Evolutionary conservation across 108 stramenopile genomes (phyloP), one percentile per base, ranked within the genome.

Genomic region (Parietichytrium sp.): DNA sequence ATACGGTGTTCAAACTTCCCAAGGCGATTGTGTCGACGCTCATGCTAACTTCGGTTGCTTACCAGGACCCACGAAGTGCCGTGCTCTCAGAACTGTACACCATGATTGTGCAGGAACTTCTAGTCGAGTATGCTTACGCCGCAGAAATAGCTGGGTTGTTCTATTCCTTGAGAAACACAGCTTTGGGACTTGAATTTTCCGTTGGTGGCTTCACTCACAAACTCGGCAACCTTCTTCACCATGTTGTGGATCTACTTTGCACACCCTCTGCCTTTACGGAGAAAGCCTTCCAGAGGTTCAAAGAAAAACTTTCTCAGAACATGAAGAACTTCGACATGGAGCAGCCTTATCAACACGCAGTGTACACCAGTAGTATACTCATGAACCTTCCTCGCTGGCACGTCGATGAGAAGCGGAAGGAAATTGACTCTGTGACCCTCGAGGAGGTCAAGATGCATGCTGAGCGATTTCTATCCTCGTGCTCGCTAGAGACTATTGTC

Each of bases 151-250:
- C 83, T 8, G 79, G 72, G 10, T 30, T 84, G 16, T 27, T 25
- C 26, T 84, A 80, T 54, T 7, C 15, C 47, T 6, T 79, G n/a
- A 13, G 36, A 79, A 38, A 51, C 47, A 80, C 42, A 52, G 29
- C 45, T 0, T 13, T 52, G 30, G 87, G 84, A 31, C 52, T 88
- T 13, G 18, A 48, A 18, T 25, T 88, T 27, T 47, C 81, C 47
- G 82, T 89, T 49, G 85, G 84, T 16, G 95, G 95, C 3, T 95
- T 93, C 87, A 85, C 85, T 55, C 93, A 95, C 84, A 95, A 95
- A 82, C 86, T 90, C 20, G 77, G 79, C 52, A 80, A 86, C 8
- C 85, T 94, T 54, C 84, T 93, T 23, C 83, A 89, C 55, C 83
- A 85, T 0, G 52, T 92, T 20, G 53, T 95, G 45, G 83, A 89